Conservation (phyloP, 129 eudicot genomes). For the Helianthus annuus region HanXRQr2.0-SUNRISE NC_035444.2:86854909-86855408, state of each 20-base stretch:
- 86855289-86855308: conserved; percentile 21
- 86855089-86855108: too few relatives aligned
- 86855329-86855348: conserved; percentile 31
- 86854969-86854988: too few relatives aligned
- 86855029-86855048: too few relatives aligned
- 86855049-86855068: too few relatives aligned
- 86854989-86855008: too few relatives aligned
- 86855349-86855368: conserved; percentile 30
- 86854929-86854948: too few relatives aligned
- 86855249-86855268: conserved; percentile 25
- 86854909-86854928: too few relatives aligned
- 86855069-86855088: too few relatives aligned
- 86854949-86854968: too few relatives aligned
- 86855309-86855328: conserved; percentile 22
- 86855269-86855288: conserved; percentile 30
- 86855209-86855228: neutral
- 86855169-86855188: neutral
- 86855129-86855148: neutral
- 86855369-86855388: conserved; percentile 34
- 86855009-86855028: too few relatives aligned
- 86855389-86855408: conserved; percentile 22
- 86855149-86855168: neutral
- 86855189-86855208: neutral
- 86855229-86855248: conserved; percentile 22
- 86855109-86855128: too few relatives aligned